These are phyloP conservation scores for Backusella tuberculispora DNA, from an alignment of 192 early-diverging fungal species.

Conservation along the genomic window DNA sequence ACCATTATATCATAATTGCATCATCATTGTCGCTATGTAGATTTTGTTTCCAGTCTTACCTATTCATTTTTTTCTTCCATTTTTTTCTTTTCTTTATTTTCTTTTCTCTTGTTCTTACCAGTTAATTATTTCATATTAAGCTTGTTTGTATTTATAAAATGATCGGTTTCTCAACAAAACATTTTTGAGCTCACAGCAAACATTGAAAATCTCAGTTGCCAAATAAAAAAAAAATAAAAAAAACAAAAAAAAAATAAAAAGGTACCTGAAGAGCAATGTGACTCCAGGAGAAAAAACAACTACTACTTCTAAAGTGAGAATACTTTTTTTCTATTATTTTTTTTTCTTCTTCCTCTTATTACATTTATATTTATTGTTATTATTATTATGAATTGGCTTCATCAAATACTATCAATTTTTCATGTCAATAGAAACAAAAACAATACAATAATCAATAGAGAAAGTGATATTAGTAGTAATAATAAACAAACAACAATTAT, in stretches of 20 bases:
- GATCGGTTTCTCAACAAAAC: background rate
- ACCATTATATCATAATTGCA: conserved; percentile 5
- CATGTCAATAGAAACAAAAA: background rate
- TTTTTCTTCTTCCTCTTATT: conserved; percentile 5
- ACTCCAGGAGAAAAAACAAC: background rate
- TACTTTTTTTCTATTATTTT: background rate
- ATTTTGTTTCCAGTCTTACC: background rate
- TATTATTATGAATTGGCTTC: conserved; percentile 6
- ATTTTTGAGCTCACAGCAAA: background rate
- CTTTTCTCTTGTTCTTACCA: background rate
- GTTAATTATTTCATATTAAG: background rate
- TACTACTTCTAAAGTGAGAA: conserved; percentile 1
- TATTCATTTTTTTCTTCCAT: background rate
- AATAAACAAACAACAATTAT: conserved; percentile 7
- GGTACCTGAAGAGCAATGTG: conserved; percentile 9
- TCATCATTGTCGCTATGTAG: conserved; percentile 3
- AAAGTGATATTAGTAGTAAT: background rate
- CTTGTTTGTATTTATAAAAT: background rate
- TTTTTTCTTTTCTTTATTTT: background rate
- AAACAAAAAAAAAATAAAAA: background rate
- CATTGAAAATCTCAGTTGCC: background rate
- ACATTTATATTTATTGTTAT: background rate
- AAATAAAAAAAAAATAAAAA: background rate
- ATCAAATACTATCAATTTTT: background rate
- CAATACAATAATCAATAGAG: background rate